Evolutionary conservation across 164 flowering plant species (phyloP).

Genomic region (Magnolia kwangsiensis): DNA sequence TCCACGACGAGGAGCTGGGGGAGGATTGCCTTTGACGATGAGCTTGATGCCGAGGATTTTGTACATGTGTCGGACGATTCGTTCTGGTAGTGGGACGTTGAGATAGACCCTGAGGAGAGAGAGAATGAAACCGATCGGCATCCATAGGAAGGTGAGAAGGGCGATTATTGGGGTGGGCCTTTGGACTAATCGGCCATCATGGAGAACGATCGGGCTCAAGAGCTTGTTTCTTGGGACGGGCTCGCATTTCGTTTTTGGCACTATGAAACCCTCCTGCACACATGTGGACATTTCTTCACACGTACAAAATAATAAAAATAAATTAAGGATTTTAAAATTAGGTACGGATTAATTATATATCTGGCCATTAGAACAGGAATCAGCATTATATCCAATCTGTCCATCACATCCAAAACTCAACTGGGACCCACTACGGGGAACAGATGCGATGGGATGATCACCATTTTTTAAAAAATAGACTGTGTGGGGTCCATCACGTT

Average conservation of each 20-base stretch:
- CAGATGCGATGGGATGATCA: too few relatives aligned
- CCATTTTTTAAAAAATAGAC: too few relatives aligned
- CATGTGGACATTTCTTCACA: too few relatives aligned
- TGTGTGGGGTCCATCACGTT: too few relatives aligned
- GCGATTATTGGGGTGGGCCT: constrained; percentile 61
- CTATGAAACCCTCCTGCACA: constrained; percentile 74
- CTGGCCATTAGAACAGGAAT: too few relatives aligned
- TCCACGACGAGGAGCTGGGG: constrained; percentile 59
- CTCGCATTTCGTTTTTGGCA: constrained; percentile 55
- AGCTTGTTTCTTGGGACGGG: constrained; percentile 66
- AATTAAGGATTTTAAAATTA: too few relatives aligned
- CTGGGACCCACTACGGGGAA: too few relatives aligned
- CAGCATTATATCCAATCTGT: too few relatives aligned
- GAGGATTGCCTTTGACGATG: constrained; percentile 70
- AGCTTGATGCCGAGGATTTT: constrained; percentile 56
- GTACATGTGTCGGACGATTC: constrained; percentile 43
- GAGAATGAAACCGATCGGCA: constrained; percentile 69
- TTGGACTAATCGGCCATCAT: constrained; percentile 68
- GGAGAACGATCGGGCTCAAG: constrained; percentile 57
- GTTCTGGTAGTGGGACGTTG: constrained; percentile 60
- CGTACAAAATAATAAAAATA: too few relatives aligned
- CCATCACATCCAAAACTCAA: too few relatives aligned
- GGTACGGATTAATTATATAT: too few relatives aligned
- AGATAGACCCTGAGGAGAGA: constrained; percentile 54
- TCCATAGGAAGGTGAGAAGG: constrained; percentile 66